Conservation (phyloP, 345 rosid genomes). For the Isatis tinctoria region DNA sequence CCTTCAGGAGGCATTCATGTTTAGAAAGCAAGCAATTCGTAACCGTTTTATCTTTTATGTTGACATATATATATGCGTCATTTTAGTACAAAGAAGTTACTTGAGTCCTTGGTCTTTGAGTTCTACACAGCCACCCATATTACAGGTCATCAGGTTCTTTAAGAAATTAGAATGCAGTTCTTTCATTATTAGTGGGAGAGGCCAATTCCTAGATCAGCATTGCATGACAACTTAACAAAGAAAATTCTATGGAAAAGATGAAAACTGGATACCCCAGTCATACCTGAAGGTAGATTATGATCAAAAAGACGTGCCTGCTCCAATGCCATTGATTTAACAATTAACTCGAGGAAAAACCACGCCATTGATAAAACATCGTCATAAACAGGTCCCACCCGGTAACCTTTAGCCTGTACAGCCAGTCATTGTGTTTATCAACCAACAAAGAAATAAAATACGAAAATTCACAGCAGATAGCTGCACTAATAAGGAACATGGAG, state of each 20-base stretch:
- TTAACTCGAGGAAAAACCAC: slow-evolving; percentile 98
- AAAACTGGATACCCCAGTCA: slow-evolving; percentile 10
- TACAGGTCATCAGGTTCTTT: neutral
- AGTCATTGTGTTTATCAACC: slow-evolving; percentile 11
- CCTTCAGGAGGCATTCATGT: neutral
- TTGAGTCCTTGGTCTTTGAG: neutral
- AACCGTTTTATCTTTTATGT: neutral
- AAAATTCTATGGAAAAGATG: neutral
- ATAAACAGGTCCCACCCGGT: slow-evolving; percentile 99
- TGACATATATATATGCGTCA: neutral
- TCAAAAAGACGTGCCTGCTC: slow-evolving; percentile 90
- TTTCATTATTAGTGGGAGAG: neutral
- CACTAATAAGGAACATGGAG: neutral
- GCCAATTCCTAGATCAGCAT: neutral
- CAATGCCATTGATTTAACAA: slow-evolving; percentile 97
- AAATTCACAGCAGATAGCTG: slow-evolving; percentile 14
- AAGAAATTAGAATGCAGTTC: neutral
- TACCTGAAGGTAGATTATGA: slow-evolving; percentile 90
- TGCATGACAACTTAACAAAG: neutral
- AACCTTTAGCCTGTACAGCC: slow-evolving; percentile 89
- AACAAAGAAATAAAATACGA: neutral
- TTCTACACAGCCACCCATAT: slow-evolving; percentile 5
- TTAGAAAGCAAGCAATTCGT: slow-evolving; percentile 1
- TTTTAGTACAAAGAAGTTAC: neutral
- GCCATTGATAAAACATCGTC: slow-evolving; percentile 99